Evolutionary conservation across 108 stramenopile species (phyloP), one percentile per base, ranked within the genome.

Genomic region (Aurantiochytrium sp.): DNA sequence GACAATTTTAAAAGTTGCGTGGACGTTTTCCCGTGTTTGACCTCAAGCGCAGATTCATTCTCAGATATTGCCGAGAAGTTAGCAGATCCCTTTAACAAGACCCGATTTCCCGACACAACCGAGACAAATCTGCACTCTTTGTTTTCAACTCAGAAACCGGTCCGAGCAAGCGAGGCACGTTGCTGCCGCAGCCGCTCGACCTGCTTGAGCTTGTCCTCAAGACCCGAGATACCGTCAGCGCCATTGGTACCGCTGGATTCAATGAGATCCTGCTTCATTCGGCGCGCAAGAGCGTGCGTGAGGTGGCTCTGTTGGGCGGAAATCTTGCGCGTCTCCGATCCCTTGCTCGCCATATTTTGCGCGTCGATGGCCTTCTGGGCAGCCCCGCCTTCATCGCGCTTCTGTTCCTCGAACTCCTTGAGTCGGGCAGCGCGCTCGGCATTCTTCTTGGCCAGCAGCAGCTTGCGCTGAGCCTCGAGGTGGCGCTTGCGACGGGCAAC

Each of bases 401-500:
- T 83, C 51, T 83, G 45, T 18, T 83, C 76, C n/a, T 83, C 51
- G 23, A 25, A 83, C 23, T 83, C 76, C 49, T 53, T 47, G 23
- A 83, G 76, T 2, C n/a, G 51, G 0, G 45, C 49, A 12, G 45
- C 76, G 3, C 76, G 76, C 51, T 83, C 76, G 43, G 45, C 51
- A 18, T 83, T 47, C 76, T 83, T 83, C 76, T 83, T 83, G 76
- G 76, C 76, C 6, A 83, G 51, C 45, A 83, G 45, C 19, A 43
- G 45, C 76, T 83, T 83, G 23, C 76, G 76, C 76, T 83, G 76
- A 14, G 76, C 76, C 76, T 83, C 76, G 76, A 83, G 76, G 23
- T 83, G 76, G 49, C 51, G 45, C 76, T 83, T 83, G 49, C 76
- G 45, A 18, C 51, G 76, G 6, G 76, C 76, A 6, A 83, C 51